A percentile compares a stretch with the other conserved stretches of the same genome.
phyloP scores from a whole-genome alignment of 2,329 filamentous ascomycete genomes.

The Pseudocercospora fuligena region DNA sequence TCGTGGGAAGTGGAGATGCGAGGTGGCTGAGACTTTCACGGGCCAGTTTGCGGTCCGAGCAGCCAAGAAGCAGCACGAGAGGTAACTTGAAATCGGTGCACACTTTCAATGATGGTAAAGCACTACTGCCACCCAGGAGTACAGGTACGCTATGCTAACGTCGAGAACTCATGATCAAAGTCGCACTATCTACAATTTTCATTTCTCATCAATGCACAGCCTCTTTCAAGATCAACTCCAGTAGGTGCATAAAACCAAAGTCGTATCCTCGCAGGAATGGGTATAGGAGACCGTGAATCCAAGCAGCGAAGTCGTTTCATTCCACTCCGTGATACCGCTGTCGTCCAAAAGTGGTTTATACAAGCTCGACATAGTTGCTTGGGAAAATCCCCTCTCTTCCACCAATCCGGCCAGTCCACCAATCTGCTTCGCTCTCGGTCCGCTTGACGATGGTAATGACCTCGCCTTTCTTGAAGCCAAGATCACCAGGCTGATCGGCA shows the following conservation, averaged over 20 bases:
- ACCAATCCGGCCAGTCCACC: slow-evolving; percentile 95
- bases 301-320: background rate
- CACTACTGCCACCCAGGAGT: background rate
- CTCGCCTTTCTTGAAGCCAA: slow-evolving; percentile 97
- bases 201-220: background rate
- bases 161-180: background rate
- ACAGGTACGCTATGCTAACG: background rate
- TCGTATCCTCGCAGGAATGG: background rate
- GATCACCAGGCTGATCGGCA: slow-evolving; percentile 86
- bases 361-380: slow-evolving; percentile 41
- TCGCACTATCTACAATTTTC: slow-evolving; percentile 1
- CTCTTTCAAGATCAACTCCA: background rate
- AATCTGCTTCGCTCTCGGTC: slow-evolving; percentile 91
- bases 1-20: background rate
- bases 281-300: background rate
- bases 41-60: background rate
- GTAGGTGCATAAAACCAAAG: background rate
- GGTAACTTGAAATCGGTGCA: background rate
- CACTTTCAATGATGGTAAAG: background rate
- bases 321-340: background rate
- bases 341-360: slow-evolving; percentile 5
- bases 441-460: slow-evolving; percentile 93
- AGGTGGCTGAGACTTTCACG: background rate
- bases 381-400: slow-evolving; percentile 85
- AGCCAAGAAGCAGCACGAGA: background rate